phyloP scores from a whole-genome alignment of 768 basidiomycete genomes.

The Boletus pseudopeckii region DNA sequence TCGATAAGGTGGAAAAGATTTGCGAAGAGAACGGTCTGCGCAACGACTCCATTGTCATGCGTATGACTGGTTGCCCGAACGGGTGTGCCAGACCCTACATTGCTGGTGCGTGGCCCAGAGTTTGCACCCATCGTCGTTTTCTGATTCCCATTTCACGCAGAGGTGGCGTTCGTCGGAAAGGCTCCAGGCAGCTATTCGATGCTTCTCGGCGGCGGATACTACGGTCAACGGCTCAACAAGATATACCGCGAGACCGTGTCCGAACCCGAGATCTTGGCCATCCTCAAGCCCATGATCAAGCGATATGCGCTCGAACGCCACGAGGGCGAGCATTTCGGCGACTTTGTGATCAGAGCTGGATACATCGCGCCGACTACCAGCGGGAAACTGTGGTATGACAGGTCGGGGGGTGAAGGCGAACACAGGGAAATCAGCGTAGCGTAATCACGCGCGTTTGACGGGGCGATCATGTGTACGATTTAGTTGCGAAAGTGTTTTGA shows the following conservation, averaged over 20 bases:
- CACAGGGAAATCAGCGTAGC: constrained; percentile 35
- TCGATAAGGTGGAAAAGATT: constrained; percentile 93
- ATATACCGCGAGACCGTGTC: constrained; percentile 90
- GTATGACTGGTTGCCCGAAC: constrained; percentile 97
- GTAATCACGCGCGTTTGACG: constrained; percentile 2
- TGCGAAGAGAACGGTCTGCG: constrained; percentile 91
- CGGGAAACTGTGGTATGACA: constrained; percentile 85
- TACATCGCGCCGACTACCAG: constrained; percentile 84
- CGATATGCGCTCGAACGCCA: constrained; percentile 82
- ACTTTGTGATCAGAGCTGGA: constrained; percentile 89
- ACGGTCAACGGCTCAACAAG: constrained; percentile 94
- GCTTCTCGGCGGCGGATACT: constrained; percentile 94
- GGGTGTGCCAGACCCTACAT: constrained; percentile 93
- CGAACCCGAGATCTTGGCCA: constrained; percentile 88
- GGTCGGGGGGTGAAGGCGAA: constrained; percentile 74
- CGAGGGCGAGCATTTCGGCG: constrained; percentile 91
- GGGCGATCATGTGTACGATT: background rate
- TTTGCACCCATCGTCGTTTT: background rate
- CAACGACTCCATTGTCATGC: constrained; percentile 95
- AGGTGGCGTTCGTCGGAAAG: constrained; percentile 96
- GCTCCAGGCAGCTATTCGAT: constrained; percentile 90
- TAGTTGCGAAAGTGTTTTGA: background rate
- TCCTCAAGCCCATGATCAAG: constrained; percentile 92
- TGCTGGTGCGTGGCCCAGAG: constrained; percentile 53
- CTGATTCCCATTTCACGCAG: constrained; percentile 37